Evolutionary conservation across 2,329 filamentous ascomycete species (phyloP).

Genomic region (Raffaelea arxii): DNA sequence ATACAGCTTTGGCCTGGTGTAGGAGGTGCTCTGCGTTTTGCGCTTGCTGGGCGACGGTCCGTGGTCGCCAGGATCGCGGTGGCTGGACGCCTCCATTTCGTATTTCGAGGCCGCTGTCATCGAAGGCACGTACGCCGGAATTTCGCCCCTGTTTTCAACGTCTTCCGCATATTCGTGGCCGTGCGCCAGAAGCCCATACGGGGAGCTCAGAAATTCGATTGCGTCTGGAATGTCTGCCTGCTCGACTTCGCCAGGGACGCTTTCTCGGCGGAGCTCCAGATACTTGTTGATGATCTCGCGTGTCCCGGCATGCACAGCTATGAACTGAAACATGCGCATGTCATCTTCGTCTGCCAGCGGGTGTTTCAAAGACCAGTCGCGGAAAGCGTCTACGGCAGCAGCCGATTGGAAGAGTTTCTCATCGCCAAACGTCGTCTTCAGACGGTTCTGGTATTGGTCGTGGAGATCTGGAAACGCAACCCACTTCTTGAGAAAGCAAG

Average conservation of each 20-base stretch:
- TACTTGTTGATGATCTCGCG: background rate
- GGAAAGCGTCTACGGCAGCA: background rate
- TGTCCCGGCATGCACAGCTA: background rate
- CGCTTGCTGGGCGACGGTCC: background rate
- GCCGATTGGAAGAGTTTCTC: background rate
- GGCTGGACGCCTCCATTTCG: background rate
- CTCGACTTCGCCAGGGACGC: background rate
- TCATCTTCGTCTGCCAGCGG: constrained; percentile 2
- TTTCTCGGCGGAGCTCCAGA: too few relatives aligned
- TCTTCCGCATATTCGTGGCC: background rate
- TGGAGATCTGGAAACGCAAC: constrained; percentile 2
- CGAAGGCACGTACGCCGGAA: constrained; percentile 1
- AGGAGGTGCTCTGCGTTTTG: background rate
- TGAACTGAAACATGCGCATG: constrained; percentile 1
- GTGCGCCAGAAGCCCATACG: background rate
- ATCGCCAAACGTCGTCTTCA: background rate
- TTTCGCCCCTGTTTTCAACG: background rate
- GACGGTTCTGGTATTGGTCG: background rate
- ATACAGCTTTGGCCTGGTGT: background rate
- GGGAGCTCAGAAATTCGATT: background rate
- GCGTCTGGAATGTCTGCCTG: background rate
- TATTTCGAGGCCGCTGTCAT: background rate
- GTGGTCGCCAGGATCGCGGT: background rate
- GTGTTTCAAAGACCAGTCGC: background rate
- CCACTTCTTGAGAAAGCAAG: constrained; percentile 1